phyloP scores from a whole-genome alignment of 805 yeast species.

The Komagataella pseudopastoris region DNA sequence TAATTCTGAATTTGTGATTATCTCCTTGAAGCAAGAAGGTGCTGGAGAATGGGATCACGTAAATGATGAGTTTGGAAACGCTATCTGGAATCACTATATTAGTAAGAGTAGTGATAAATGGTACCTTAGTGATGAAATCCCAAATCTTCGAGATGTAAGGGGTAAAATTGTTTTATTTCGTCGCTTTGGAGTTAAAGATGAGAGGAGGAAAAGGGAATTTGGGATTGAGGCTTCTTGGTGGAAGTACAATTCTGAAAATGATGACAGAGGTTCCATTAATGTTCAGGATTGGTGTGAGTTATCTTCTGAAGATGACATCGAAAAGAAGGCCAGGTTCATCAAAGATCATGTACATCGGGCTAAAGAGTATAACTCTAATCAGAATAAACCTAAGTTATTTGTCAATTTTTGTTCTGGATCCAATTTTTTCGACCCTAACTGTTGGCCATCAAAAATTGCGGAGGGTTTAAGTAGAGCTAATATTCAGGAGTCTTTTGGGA shows the following conservation, averaged over 20 bases:
- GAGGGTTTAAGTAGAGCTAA: constrained; percentile 29
- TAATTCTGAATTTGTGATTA: constrained; percentile 45
- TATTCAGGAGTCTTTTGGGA: constrained; percentile 32
- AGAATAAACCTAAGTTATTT: constrained; percentile 40
- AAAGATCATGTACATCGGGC: constrained; percentile 43
- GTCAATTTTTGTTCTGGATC: constrained; percentile 66
- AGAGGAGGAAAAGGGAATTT: constrained; percentile 21
- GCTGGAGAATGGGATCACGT: constrained; percentile 50
- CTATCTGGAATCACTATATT: constrained; percentile 45
- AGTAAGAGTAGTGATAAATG: constrained; percentile 36
- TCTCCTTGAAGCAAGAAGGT: constrained; percentile 68
- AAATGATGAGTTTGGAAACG: constrained; percentile 39
- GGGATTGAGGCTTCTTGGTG: constrained; percentile 63
- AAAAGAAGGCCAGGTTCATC: constrained; percentile 42
- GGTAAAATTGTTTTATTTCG: constrained; percentile 58
- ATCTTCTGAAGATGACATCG: constrained; percentile 33
- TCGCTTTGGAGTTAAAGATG: constrained; percentile 48
- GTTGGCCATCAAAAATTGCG: constrained; percentile 67
- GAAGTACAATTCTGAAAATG: constrained; percentile 52
- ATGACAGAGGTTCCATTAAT: constrained; percentile 45
- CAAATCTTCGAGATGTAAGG: constrained; percentile 45
- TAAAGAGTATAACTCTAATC: constrained; percentile 28
- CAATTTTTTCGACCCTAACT: constrained; percentile 52
- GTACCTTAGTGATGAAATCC: constrained; percentile 44
- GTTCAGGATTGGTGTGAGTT: constrained; percentile 72